Conservation (phyloP, 106 monocot species). For the Platanthera guangdongensis region DNA sequence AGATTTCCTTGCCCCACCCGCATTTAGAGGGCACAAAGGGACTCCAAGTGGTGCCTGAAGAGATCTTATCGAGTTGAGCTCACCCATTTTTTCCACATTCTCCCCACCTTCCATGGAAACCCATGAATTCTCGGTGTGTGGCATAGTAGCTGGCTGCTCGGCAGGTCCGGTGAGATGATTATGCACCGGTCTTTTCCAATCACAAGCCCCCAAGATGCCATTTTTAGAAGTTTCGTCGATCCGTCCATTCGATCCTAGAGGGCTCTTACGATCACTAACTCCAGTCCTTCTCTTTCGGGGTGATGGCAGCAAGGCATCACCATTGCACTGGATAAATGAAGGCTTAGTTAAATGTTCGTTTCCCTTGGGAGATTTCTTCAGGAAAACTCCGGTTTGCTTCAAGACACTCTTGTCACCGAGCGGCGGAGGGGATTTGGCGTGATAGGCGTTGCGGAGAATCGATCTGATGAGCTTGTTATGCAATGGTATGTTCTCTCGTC, state of each 20-base stretch:
- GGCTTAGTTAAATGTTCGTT: neutral
- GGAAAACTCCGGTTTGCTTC: neutral
- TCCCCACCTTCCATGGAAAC: conserved; percentile 8
- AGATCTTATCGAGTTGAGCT: conserved; percentile 15
- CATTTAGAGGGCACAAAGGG: conserved; percentile 26
- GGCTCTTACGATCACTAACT: conserved; percentile 23
- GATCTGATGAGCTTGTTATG: conserved; percentile 40
- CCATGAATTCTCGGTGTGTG: conserved; percentile 6
- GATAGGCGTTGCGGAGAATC: conserved; percentile 38
- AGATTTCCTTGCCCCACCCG: conserved; percentile 24
- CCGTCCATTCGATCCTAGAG: conserved; percentile 22
- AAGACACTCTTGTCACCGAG: neutral
- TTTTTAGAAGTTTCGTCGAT: conserved; percentile 6
- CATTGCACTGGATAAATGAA: conserved; percentile 26
- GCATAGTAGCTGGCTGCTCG: conserved; percentile 23
- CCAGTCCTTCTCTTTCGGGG: conserved; percentile 36
- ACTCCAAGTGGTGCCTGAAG: conserved; percentile 59
- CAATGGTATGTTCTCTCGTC: conserved; percentile 30
- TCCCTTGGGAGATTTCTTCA: conserved; percentile 16
- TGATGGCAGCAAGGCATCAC: conserved; percentile 28
- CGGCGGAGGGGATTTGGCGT: conserved; percentile 21
- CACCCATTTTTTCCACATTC: conserved; percentile 9
- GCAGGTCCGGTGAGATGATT: conserved; percentile 13
- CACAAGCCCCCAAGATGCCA: conserved; percentile 20
- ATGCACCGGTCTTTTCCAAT: conserved; percentile 19